Evolutionary conservation across 371 early-diverging fungal genomes (phyloP).

Genomic region (Mortierella sp.): DNA sequence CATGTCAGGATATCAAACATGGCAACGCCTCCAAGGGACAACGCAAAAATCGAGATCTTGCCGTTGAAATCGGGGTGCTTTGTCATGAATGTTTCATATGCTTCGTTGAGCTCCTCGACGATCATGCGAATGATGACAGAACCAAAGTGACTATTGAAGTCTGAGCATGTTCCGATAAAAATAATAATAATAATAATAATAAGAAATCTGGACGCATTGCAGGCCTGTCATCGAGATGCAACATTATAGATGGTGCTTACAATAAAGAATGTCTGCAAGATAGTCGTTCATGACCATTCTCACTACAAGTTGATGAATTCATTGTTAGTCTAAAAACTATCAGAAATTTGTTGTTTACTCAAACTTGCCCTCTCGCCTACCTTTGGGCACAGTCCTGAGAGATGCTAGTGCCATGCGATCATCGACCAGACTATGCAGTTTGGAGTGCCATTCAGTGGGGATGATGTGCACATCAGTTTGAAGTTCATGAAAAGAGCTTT

Average conservation of each 20-base stretch:
- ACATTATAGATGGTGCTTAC: slow-evolving; percentile 33
- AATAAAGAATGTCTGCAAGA: slow-evolving; percentile 60
- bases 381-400: slow-evolving; percentile 62
- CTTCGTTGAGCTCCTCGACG: slow-evolving; percentile 65
- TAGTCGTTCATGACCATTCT: slow-evolving; percentile 63
- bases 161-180: slow-evolving; percentile 17
- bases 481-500: slow-evolving; percentile 60
- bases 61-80: slow-evolving; percentile 70
- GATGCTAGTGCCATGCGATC: slow-evolving; percentile 58
- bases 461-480: slow-evolving; percentile 63
- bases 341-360: no score
- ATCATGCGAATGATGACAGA: slow-evolving; percentile 66
- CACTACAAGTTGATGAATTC: slow-evolving; percentile 22
- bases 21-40: slow-evolving; percentile 77
- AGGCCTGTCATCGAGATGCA: no score
- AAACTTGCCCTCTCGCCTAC: slow-evolving; percentile 7
- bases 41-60: slow-evolving; percentile 68
- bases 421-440: slow-evolving; percentile 66
- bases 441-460: slow-evolving; percentile 74
- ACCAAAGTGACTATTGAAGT: slow-evolving; percentile 66
- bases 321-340: neutral
- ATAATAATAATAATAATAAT: no score
- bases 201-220: neutral
- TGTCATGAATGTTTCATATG: slow-evolving; percentile 60
- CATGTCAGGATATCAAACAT: slow-evolving; percentile 70